Base-by-base conservation (phyloP, 331 rosid genomes). In the Pyrus hybrid region DNA sequence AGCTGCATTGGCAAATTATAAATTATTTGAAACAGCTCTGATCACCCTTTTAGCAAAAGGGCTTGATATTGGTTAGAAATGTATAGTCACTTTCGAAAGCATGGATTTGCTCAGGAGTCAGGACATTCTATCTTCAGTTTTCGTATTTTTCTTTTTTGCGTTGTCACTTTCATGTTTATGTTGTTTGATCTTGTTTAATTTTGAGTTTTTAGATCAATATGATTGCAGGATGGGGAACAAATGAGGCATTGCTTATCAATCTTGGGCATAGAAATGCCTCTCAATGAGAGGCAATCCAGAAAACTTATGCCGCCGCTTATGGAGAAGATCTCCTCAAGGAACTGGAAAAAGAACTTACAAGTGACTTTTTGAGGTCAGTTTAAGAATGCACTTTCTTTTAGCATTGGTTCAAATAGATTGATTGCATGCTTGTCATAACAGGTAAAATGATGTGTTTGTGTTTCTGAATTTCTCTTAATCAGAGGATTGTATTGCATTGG, bases 291-390 rank as follows among this genome's bases (percentile, higher is more conserved):
- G 23, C 37, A 14, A 89, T 91, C 32, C 72, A 90, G 13, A 76
- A 86, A 45, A 68, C 82, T 63, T 89, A 91, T 80, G 79, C 83
- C 1, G 73, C 76, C 30, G 79, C 85, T 47, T 77, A 75, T 71
- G 91, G 90, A 79, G 93, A 87, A 71, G 95, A 91, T 71, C 89
- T 91, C 64, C 87, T 89, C 61, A 87, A 91, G 80, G 75, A 73
- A 22, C 83, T 89, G 68, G 89, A 87, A 67, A 91, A 85, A 75
- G 95, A 91, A 83, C 86, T 89, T 56, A 74, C 93, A 35, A 85
- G 78, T 79, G 90, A 86, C 63, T 89, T 86, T 77, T 86, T 77
- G 91, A 86, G 93, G 93, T 91, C 28, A 51, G 85, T 77, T 33
- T 62, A 9, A 10, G 49, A 63, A 16, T 45, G 49, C 45, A 12